A percentile compares a stretch with the other conserved stretches of the same genome.
Conservation (phyloP, 2,329 filamentous ascomycete genomes). For the Cladophialophora yegresii region DNA sequence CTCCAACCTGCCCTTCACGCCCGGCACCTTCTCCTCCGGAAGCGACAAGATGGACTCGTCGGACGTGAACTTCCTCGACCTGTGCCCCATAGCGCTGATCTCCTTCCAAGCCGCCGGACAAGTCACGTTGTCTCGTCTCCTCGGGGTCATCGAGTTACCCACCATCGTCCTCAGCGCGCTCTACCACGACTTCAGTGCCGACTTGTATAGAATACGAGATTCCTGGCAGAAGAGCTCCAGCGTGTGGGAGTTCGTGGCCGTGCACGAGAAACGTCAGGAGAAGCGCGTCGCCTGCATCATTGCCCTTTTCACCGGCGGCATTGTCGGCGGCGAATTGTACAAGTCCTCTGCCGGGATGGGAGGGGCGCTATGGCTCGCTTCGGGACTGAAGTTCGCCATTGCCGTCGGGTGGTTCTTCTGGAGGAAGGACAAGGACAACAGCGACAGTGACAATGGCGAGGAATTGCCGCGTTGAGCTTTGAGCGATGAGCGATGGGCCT, state of each 20-base stretch:
- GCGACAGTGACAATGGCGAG: background rate
- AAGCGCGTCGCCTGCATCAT: slow-evolving; percentile 44
- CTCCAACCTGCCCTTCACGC: slow-evolving; percentile 35
- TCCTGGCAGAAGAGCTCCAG: slow-evolving; percentile 44
- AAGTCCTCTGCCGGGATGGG: slow-evolving; percentile 46
- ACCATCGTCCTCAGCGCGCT: slow-evolving; percentile 51
- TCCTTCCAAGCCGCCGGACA: slow-evolving; percentile 48
- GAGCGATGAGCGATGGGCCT: background rate
- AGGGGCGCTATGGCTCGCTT: slow-evolving; percentile 48
- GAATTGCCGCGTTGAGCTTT: background rate
- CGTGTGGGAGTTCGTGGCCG: slow-evolving; percentile 41
- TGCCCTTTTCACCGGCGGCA: slow-evolving; percentile 45
- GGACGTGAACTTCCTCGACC: slow-evolving; percentile 34
- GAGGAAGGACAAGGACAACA: slow-evolving; percentile 34
- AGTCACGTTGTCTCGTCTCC: slow-evolving; percentile 47
- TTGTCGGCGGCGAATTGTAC: slow-evolving; percentile 49
- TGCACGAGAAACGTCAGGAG: slow-evolving; percentile 28
- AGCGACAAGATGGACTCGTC: slow-evolving; percentile 15
- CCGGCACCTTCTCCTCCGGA: slow-evolving; percentile 35
- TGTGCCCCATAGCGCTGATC: slow-evolving; percentile 46
- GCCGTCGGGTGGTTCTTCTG: slow-evolving; percentile 45
- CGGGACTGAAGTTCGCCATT: slow-evolving; percentile 45
- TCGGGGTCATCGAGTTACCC: slow-evolving; percentile 49
- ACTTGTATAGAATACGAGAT: slow-evolving; percentile 41
- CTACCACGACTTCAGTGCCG: slow-evolving; percentile 50